phyloP scores from a whole-genome alignment of 2,329 filamentous ascomycete species.

The Diaporthe sp. region DNA sequence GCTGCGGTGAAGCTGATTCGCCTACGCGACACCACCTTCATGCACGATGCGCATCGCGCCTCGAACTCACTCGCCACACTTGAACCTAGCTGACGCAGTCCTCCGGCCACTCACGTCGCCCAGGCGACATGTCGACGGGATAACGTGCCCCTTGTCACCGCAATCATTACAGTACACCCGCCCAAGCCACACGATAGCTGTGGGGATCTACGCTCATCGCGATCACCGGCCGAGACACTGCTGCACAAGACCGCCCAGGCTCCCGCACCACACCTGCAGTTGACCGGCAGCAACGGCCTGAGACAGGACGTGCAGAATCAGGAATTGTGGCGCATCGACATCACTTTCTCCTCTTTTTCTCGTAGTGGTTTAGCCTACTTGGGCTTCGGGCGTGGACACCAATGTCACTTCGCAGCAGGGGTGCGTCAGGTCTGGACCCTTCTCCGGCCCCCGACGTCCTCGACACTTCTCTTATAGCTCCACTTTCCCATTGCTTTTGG shows the following conservation, averaged over 20 bases:
- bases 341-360: slow-evolving; percentile 37
- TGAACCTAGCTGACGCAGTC: slow-evolving; percentile 28
- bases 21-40: slow-evolving; percentile 23
- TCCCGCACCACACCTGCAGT: slow-evolving; percentile 16
- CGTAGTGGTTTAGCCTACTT: slow-evolving; percentile 10
- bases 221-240: slow-evolving; percentile 28
- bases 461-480: background rate
- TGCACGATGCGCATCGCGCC: slow-evolving; percentile 37
- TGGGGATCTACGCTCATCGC: slow-evolving; percentile 23
- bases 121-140: background rate
- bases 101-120: slow-evolving; percentile 29
- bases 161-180: background rate
- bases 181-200: slow-evolving; percentile 30
- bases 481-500: background rate
- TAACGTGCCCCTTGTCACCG: background rate
- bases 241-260: slow-evolving; percentile 7
- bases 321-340: slow-evolving; percentile 36
- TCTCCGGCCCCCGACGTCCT: background rate
- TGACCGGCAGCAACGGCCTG: slow-evolving; percentile 18
- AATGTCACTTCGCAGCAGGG: slow-evolving; percentile 16
- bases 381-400: background rate
- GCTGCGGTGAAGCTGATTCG: slow-evolving; percentile 32
- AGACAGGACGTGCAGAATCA: slow-evolving; percentile 23
- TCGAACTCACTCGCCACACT: slow-evolving; percentile 38
- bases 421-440: slow-evolving; percentile 12